Evolutionary conservation across 2,329 filamentous ascomycete species (phyloP).

Genomic region (Coniochaeta sp.): DNA sequence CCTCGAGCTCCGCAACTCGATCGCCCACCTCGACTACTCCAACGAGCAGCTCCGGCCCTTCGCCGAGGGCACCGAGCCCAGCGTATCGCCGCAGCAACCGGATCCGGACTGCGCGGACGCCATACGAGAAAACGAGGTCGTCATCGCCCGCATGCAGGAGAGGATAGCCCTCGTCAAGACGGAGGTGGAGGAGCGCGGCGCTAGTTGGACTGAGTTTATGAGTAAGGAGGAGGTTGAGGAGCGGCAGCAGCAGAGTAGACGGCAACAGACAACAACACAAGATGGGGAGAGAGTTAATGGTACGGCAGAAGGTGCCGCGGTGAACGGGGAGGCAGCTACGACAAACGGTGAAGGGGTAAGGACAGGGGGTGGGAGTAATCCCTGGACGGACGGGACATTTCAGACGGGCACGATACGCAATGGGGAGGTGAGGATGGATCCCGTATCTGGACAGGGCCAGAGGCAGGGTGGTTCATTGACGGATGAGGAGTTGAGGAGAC

Average conservation of each 20-base stretch:
- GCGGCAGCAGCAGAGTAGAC: slow-evolving; percentile 10
- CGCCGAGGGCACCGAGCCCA: slow-evolving; percentile 41
- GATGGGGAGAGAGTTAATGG: slow-evolving; percentile 10
- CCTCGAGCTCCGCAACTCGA: slow-evolving; percentile 67
- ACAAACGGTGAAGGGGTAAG: background rate
- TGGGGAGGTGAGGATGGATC: slow-evolving; percentile 41
- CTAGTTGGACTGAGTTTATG: slow-evolving; percentile 51
- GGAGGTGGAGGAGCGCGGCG: slow-evolving; percentile 56
- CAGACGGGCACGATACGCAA: slow-evolving; percentile 50
- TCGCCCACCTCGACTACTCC: slow-evolving; percentile 66
- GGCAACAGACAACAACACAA: background rate
- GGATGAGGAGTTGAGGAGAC: slow-evolving; percentile 52
- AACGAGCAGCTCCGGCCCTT: slow-evolving; percentile 68
- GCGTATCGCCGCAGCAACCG: slow-evolving; percentile 28
- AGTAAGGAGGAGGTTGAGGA: slow-evolving; percentile 36
- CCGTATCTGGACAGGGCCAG: slow-evolving; percentile 4
- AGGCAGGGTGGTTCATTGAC: slow-evolving; percentile 46
- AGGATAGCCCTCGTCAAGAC: slow-evolving; percentile 55
- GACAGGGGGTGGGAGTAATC: slow-evolving; percentile 9
- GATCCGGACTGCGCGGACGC: slow-evolving; percentile 70
- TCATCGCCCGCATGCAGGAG: slow-evolving; percentile 62
- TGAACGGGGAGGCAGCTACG: no score
- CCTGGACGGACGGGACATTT: slow-evolving; percentile 60
- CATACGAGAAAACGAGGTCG: slow-evolving; percentile 62
- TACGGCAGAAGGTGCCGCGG: slow-evolving; percentile 17